Conservation (phyloP, 2,329 filamentous ascomycete genomes). For the Curvularia spicifera region DNA sequence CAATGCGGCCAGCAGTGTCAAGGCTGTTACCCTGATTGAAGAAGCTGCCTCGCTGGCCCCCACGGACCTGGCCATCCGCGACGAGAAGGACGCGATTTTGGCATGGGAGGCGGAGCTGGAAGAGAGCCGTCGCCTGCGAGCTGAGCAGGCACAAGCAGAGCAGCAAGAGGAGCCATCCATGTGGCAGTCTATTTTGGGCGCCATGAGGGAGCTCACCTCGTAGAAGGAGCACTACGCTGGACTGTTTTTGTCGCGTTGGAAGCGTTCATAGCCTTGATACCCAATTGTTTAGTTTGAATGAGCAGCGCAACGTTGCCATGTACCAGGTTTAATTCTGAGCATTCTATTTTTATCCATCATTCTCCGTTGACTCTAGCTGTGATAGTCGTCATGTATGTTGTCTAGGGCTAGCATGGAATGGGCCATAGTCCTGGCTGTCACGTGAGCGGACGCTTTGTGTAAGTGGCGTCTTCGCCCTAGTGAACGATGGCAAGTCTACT, state of each 20-base stretch:
- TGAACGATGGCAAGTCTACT: too few relatives aligned
- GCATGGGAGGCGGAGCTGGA: constrained; percentile 28
- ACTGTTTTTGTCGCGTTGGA: not conserved
- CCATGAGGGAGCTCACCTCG: constrained; percentile 11
- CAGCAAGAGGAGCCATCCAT: not conserved
- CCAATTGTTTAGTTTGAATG: not conserved
- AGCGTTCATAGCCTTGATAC: constrained; percentile 1
- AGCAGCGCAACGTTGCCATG: not conserved
- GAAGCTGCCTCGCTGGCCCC: constrained; percentile 27
- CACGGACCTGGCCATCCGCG: constrained; percentile 26
- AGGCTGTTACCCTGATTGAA: constrained; percentile 27
- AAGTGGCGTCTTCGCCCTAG: not conserved
- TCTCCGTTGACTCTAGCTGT: not conserved
- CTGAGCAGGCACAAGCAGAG: not conserved
- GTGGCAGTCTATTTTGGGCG: constrained; percentile 4
- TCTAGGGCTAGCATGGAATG: not conserved
- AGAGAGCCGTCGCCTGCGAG: constrained; percentile 10
- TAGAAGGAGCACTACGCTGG: not conserved
- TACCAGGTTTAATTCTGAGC: not conserved
- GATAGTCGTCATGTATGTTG: not conserved
- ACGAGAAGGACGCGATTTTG: constrained; percentile 27
- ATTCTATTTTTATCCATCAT: too few relatives aligned
- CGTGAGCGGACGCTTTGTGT: not conserved
- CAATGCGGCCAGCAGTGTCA: constrained; percentile 14
- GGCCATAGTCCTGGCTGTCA: not conserved